phyloP scores from a whole-genome alignment of 1,284 basidiomycete genomes.

The Naganishia liquefaciens region DNA sequence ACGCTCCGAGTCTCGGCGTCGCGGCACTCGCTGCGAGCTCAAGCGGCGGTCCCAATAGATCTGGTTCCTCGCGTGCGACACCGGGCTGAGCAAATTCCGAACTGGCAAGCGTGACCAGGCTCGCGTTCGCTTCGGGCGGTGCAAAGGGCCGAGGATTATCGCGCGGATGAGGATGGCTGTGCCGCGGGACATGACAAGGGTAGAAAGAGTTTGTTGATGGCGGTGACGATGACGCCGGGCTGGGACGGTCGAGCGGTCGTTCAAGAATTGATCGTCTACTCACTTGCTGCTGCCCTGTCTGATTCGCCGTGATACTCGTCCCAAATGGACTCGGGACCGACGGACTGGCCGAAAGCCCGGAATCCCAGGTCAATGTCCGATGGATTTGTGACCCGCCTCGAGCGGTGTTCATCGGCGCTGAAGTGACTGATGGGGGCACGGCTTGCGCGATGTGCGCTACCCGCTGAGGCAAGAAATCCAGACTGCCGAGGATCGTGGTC shows the following conservation, averaged over 20 bases:
- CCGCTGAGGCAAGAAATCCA: conserved; percentile 70
- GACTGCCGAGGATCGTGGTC: conserved; percentile 88
- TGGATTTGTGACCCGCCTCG: conserved; percentile 1
- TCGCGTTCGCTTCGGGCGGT: conserved; percentile 87
- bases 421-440: conserved; percentile 57
- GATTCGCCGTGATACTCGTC: conserved; percentile 52
- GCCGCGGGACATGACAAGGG: conserved; percentile 63
- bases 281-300: conserved; percentile 52
- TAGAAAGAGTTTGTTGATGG: conserved; percentile 27
- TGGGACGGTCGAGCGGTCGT: not conserved
- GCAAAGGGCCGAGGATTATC: conserved; percentile 91
- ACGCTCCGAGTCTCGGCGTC: not conserved
- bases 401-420: not conserved
- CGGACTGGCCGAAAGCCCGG: conserved; percentile 27
- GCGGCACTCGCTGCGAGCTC: not conserved
- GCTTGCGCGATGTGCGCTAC: conserved; percentile 90
- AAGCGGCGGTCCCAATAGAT: conserved; percentile 1
- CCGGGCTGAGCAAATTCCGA: conserved; percentile 73
- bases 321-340: conserved; percentile 50
- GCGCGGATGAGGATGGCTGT: conserved; percentile 85
- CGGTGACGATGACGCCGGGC: not conserved
- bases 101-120: conserved; percentile 85
- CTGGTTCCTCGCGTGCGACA: not conserved
- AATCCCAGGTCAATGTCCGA: conserved; percentile 26
- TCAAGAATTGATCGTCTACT: conserved; percentile 1